Conservation (phyloP, 192 early-diverging fungal genomes). For the Chytriomyces hyalinus region DNA sequence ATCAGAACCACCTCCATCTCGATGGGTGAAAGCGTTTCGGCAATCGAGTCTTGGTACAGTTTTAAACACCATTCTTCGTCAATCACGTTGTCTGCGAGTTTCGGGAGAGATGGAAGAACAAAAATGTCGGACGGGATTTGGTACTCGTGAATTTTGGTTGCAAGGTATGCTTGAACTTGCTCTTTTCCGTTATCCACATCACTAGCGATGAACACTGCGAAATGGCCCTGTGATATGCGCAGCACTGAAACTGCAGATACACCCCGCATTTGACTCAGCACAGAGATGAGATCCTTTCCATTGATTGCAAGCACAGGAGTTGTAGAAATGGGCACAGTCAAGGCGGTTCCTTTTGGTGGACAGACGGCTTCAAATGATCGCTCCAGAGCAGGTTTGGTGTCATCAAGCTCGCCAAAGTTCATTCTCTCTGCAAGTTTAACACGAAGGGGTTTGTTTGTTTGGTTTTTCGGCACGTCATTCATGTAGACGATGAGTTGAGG, state of each 20-base stretch:
- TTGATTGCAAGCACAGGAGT: not conserved
- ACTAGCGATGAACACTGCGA: too few species aligned
- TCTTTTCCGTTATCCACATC: too few species aligned
- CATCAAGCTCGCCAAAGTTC: constrained; percentile 39
- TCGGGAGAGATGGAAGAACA: too few species aligned
- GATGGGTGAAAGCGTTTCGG: not conserved
- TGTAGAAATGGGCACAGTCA: constrained; percentile 36
- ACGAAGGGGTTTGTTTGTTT: constrained; percentile 47
- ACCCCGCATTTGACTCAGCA: not conserved
- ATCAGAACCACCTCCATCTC: constrained; percentile 27
- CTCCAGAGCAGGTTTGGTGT: constrained; percentile 22
- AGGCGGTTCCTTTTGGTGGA: constrained; percentile 39
- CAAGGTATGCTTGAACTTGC: too few species aligned
- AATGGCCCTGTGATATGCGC: not conserved
- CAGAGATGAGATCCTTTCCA: not conserved
- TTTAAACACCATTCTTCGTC: too few species aligned
- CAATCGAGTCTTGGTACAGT: too few species aligned
- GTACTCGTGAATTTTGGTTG: too few species aligned
- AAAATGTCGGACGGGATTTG: too few species aligned
- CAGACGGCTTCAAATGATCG: constrained; percentile 43
- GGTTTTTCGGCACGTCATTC: constrained; percentile 51
- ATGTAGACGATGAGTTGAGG: constrained; percentile 52
- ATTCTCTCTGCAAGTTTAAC: constrained; percentile 52
- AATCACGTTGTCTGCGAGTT: too few species aligned
- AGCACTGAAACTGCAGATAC: not conserved